A percentile compares a stretch with the other conserved stretches of the same genome.
phyloP scores from a whole-genome alignment of 306 rosid genomes.

The Pterocarpus macrocarpus region DNA sequence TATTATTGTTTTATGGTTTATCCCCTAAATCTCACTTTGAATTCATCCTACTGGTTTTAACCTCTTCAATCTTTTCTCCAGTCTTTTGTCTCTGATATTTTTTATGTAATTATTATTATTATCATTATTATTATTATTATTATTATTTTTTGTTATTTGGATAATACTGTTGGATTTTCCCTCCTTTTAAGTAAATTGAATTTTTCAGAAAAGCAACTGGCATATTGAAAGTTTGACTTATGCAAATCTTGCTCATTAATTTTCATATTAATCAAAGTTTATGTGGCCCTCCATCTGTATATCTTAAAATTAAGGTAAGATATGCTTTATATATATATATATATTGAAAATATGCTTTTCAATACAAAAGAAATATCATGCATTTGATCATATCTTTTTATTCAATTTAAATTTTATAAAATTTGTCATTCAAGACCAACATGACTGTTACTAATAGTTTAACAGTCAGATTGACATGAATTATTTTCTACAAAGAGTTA shows the following conservation, averaged over 20 bases:
- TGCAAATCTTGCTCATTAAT: constrained; percentile 9
- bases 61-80: constrained; percentile 2
- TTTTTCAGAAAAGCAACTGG: constrained; percentile 17
- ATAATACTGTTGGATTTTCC: no score
- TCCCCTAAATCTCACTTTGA: constrained; percentile 28
- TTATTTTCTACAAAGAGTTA: not conserved
- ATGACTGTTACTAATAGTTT: not conserved
- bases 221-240: not conserved
- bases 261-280: constrained; percentile 18
- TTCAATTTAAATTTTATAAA: not conserved
- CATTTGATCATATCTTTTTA: not conserved
- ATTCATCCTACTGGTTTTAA: constrained; percentile 6
- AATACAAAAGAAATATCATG: not conserved
- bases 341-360: not conserved
- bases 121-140: no score
- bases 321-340: no score
- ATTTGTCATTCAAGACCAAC: not conserved
- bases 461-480: not conserved
- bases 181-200: not conserved
- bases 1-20: not conserved
- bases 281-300: not conserved
- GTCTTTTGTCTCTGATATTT: not conserved
- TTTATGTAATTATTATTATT: not conserved
- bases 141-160: no score
- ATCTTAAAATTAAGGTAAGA: not conserved